These are phyloP conservation scores for Brachypodium distachyon DNA, from an alignment of 202 grass and related monocot species.

Conservation along the genomic window DNA sequence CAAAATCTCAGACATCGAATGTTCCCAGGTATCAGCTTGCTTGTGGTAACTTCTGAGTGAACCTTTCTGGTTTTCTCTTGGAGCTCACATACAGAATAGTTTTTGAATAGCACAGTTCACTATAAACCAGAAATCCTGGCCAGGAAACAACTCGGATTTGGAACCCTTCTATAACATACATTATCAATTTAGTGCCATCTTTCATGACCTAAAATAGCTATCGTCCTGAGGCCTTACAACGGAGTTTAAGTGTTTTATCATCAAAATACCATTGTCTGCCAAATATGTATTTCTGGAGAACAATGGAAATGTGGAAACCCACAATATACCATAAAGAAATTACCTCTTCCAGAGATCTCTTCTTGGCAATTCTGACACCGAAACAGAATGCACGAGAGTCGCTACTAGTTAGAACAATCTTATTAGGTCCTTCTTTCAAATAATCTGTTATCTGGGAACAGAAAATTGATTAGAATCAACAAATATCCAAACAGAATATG, in stretches of 20 bases:
- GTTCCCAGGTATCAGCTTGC: conserved; percentile 16
- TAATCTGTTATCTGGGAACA: conserved; percentile 51
- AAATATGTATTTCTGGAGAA: background rate
- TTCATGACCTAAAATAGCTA: background rate
- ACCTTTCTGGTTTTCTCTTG: background rate
- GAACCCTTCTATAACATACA: background rate
- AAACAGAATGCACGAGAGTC: conserved; percentile 73
- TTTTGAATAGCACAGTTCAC: background rate
- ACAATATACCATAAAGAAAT: background rate
- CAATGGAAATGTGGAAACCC: background rate
- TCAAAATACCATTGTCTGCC: background rate
- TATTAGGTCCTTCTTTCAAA: conserved; percentile 57
- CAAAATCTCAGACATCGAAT: background rate
- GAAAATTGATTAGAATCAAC: conserved; percentile 12
- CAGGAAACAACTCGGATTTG: background rate
- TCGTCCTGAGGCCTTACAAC: background rate
- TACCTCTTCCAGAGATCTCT: conserved; percentile 57
- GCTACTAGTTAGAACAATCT: conserved; percentile 59
- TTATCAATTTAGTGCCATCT: background rate
- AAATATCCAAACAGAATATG: conserved; percentile 21
- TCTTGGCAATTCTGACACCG: conserved; percentile 67
- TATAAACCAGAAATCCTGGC: background rate
- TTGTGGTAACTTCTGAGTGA: background rate
- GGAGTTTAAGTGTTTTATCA: background rate
- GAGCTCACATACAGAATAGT: background rate